A percentile compares a stretch with the other conserved stretches of the same genome.
Evolutionary conservation across 352 stramenopile species (phyloP).

Genomic region (Pythium chondricola): DNA sequence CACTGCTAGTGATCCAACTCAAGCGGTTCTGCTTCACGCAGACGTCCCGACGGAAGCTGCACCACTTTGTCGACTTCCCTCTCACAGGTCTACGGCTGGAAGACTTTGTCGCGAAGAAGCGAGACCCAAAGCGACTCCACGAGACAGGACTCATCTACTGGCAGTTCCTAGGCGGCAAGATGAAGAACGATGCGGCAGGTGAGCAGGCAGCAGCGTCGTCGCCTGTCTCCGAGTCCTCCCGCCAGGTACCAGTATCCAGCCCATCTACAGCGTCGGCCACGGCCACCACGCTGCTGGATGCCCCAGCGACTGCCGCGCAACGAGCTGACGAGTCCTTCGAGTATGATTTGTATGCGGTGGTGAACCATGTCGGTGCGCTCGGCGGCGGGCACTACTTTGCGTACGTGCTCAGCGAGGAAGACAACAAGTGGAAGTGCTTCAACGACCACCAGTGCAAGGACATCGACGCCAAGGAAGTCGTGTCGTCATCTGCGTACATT

Average conservation of each 20-base stretch:
- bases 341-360: conserved; percentile 97
- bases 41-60: conserved; percentile 90
- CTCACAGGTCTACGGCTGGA: conserved; percentile 89
- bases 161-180: conserved; percentile 70
- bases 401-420: conserved; percentile 72
- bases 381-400: conserved; percentile 95
- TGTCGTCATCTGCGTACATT: conserved; percentile 86
- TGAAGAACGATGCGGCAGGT: conserved; percentile 22
- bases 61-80: conserved; percentile 95
- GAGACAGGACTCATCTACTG: conserved; percentile 60
- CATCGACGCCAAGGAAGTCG: conserved; percentile 82
- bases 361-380: conserved; percentile 96
- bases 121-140: conserved; percentile 31
- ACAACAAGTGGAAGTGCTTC: conserved; percentile 97
- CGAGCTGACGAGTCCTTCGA: conserved; percentile 53
- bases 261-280: not conserved
- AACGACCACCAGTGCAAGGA: conserved; percentile 93
- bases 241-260: no score
- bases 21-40: conserved; percentile 99
- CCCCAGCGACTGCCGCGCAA: conserved; percentile 49
- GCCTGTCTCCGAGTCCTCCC: not conserved
- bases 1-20: conserved; percentile 98
- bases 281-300: conserved; percentile 38
- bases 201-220: not conserved
- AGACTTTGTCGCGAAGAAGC: conserved; percentile 67